Base-by-base conservation (phyloP, 192 early-diverging fungal genomes). In the Irineochytrium annulatum region DNA sequence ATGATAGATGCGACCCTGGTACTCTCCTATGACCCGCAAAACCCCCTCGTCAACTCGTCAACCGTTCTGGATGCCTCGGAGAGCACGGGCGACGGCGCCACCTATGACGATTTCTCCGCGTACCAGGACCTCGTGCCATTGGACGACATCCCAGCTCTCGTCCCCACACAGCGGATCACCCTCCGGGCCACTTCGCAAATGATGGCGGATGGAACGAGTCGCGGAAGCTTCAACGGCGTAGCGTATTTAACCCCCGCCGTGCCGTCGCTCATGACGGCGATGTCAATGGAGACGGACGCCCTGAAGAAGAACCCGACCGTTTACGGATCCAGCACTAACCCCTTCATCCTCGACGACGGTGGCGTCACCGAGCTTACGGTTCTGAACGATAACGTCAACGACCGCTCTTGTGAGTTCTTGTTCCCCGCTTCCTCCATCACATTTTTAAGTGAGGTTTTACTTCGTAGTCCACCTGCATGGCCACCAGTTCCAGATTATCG, bases 401-500 rank as follows among this genome's bases (percentile, higher is more conserved):
- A 8, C 13, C 28, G 28, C 28, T 6, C 49, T 14, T 51, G 49
- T 51, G 28, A 51, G 39, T 41, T 14, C 13, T 41, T n/a, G n/a
- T n/a, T n/a, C n/a, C n/a, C n/a, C n/a, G 13, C 13, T 41, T 41
- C 13, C n/a, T 41, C n/a, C 39, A n/a, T 41, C 13, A 14, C 13
- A 41, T 41, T 41, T n/a, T 41, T 41, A 14, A 14, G 13, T 41
- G 13, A 41, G 13, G 13, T 27, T 51, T 51, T 8, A 8, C 20
- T 51, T 8, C 46, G 70, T 80, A 48, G 79, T 92, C 78, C 91
- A 93, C 73, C 67, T 91, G 28, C 91, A 93, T 62, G 89, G 89
- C 1, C 87, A 91, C 66, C 68, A 69, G 8, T 91, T 91, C 79
- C 86, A 91, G 63, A 71, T 93, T 39, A 78, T 91, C 35, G 84